Percentiles rank a stretch among this genome's conserved stretches.
Evolutionary conservation across 306 rosid genomes (phyloP).

Genomic region (Vigna reflexopilosa): DNA sequence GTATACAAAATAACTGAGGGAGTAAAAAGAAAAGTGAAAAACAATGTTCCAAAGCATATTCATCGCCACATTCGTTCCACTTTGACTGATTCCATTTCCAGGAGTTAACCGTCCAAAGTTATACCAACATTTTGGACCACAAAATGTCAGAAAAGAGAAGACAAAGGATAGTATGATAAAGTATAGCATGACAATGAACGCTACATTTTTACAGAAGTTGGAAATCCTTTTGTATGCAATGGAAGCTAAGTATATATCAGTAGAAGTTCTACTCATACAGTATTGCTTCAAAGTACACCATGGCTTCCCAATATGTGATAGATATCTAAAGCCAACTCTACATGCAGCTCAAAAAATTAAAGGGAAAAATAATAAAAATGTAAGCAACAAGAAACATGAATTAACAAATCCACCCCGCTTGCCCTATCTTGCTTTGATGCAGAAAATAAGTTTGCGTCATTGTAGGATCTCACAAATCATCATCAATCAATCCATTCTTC

Average conservation of each 20-base stretch:
- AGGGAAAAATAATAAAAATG: conserved; percentile 50
- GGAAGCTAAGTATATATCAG: conserved; percentile 42
- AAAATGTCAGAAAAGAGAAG: conserved; percentile 22
- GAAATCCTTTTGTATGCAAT: conserved; percentile 49
- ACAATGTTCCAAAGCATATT: conserved; percentile 14
- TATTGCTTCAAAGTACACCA: conserved; percentile 52
- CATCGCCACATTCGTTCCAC: background rate
- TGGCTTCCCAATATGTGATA: conserved; percentile 61
- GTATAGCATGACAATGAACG: conserved; percentile 31
- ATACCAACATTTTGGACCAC: background rate
- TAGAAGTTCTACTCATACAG: conserved; percentile 45
- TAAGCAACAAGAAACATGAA: conserved; percentile 67
- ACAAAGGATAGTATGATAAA: conserved; percentile 10
- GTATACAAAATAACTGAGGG: background rate
- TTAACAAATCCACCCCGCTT: conserved; percentile 67
- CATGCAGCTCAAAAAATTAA: conserved; percentile 47
- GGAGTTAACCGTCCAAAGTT: conserved; percentile 5
- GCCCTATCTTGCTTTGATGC: conserved; percentile 39
- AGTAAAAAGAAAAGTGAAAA: background rate
- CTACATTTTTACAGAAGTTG: conserved; percentile 48
- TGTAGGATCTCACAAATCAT: conserved; percentile 46
- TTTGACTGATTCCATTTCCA: background rate
- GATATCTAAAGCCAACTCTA: conserved; percentile 70
- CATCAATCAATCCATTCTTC: conserved; percentile 40
- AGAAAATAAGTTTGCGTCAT: conserved; percentile 40